phyloP scores from a whole-genome alignment of 177 flowering plant species.

The Telopea speciosissima region DNA sequence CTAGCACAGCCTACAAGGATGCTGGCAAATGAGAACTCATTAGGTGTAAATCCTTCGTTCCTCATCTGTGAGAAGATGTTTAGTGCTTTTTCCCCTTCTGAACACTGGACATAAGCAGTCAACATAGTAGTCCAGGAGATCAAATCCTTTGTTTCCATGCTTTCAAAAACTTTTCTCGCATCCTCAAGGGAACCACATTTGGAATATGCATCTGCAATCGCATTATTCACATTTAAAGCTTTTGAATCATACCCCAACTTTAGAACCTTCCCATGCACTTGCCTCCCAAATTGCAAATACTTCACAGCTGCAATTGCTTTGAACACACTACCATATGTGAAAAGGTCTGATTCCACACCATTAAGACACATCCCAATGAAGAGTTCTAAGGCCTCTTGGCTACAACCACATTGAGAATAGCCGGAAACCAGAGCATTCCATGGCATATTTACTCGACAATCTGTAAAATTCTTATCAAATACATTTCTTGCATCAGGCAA shows the following conservation, averaged over 20 bases:
- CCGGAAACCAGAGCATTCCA: slow-evolving; percentile 72
- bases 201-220: slow-evolving; percentile 52
- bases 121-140: slow-evolving; percentile 63
- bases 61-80: slow-evolving; percentile 41
- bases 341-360: slow-evolving; percentile 31
- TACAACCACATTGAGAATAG: slow-evolving; percentile 30
- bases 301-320: slow-evolving; percentile 34
- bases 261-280: slow-evolving; percentile 44
- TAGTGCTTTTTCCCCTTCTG: slow-evolving; percentile 36
- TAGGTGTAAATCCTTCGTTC: slow-evolving; percentile 39
- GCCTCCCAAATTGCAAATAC: slow-evolving; percentile 23
- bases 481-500: slow-evolving; percentile 36
- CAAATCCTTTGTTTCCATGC: slow-evolving; percentile 44
- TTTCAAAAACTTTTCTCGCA: slow-evolving; percentile 38
- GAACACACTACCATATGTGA: slow-evolving; percentile 48
- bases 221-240: slow-evolving; percentile 36
- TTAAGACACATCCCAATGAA: slow-evolving; percentile 34
- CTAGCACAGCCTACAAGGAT: slow-evolving; percentile 45
- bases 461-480: slow-evolving; percentile 30
- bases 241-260: slow-evolving; percentile 30
- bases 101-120: slow-evolving; percentile 40
- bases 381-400: slow-evolving; percentile 38
- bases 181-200: slow-evolving; percentile 51
- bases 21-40: slow-evolving; percentile 44
- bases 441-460: slow-evolving; percentile 35